These are phyloP conservation scores for Begonia fuchsioides DNA, from an alignment of 306 rosid species.

Conservation along the genomic window DNA sequence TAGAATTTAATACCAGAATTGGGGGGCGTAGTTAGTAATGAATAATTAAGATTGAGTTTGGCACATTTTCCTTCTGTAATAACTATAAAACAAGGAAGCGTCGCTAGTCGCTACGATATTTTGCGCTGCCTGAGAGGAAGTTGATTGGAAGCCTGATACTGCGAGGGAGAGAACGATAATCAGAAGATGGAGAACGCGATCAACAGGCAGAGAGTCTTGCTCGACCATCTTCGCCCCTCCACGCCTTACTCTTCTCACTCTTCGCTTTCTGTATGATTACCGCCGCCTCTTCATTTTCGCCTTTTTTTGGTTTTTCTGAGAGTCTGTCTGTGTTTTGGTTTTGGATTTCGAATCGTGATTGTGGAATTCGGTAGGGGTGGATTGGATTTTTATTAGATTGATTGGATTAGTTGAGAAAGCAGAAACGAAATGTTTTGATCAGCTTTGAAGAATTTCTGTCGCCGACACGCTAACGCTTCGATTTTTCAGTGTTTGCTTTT, in stretches of 20 bases:
- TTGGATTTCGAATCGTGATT: not conserved
- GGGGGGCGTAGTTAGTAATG: too few species aligned
- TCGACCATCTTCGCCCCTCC: slow-evolving; percentile 13
- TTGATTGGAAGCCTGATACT: not conserved
- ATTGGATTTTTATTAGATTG: not conserved
- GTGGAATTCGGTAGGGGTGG: not conserved
- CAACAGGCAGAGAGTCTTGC: slow-evolving; percentile 13
- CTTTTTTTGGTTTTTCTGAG: not conserved
- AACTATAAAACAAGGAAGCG: too few species aligned
- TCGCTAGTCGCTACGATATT: too few species aligned
- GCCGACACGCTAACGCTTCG: not conserved
- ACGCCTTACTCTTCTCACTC: slow-evolving; percentile 5
- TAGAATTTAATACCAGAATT: too few species aligned
- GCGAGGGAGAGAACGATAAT: not conserved
- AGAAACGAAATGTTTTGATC: not conserved
- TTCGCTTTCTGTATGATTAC: slow-evolving; percentile 7
- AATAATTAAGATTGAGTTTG: too few species aligned
- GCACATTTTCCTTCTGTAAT: too few species aligned
- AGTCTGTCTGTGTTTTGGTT: not conserved
- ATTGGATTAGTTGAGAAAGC: not conserved
- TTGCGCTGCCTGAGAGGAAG: too few species aligned
- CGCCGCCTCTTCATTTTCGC: not conserved
- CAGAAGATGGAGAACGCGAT: slow-evolving; percentile 12
- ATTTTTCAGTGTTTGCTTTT: too few species aligned
- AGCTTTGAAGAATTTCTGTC: not conserved